These are phyloP conservation scores for Sclerotinia subarctica DNA, from an alignment of 2,329 filamentous ascomycete species.

Conservation along the genomic window DNA sequence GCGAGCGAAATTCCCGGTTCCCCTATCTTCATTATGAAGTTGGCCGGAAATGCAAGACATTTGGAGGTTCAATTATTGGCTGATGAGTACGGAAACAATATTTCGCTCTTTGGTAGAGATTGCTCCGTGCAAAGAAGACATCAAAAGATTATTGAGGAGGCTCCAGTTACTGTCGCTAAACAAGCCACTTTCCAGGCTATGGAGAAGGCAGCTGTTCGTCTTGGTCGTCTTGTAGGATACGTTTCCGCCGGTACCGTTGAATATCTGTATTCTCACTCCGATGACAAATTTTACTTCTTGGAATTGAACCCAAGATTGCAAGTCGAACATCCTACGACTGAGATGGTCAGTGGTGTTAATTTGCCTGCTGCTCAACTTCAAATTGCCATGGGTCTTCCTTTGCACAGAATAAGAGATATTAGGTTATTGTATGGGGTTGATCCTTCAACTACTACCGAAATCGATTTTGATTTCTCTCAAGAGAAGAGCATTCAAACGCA, in stretches of 20 bases:
- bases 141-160: conserved; percentile 99
- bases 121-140: conserved; percentile 97
- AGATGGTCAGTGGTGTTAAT: conserved; percentile 99
- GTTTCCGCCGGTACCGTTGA: conserved; percentile 98
- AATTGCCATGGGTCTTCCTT: conserved; percentile 96
- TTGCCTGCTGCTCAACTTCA: conserved; percentile 95
- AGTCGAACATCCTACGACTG: conserved; percentile 98
- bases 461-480: conserved; percentile 95
- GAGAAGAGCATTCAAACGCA: conserved; percentile 80
- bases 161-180: conserved; percentile 94
- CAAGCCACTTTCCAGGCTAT: conserved; percentile 86
- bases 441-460: conserved; percentile 77
- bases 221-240: conserved; percentile 93
- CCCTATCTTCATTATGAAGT: conserved; percentile 99
- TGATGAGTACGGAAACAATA: conserved; percentile 99
- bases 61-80: conserved; percentile 95
- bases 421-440: conserved; percentile 94
- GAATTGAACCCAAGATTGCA: conserved; percentile 98
- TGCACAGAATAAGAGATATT: conserved; percentile 95
- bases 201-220: conserved; percentile 93
- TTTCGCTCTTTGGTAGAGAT: conserved; percentile 96
- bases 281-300: conserved; percentile 99
- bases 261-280: conserved; percentile 95
- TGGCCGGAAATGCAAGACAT: conserved; percentile 93
- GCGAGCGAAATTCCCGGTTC: conserved; percentile 97